Percentiles rank a stretch among this genome's conserved stretches.
Conservation (phyloP, 2,329 filamentous ascomycete species). For the Xylariaceae sp. region DNA sequence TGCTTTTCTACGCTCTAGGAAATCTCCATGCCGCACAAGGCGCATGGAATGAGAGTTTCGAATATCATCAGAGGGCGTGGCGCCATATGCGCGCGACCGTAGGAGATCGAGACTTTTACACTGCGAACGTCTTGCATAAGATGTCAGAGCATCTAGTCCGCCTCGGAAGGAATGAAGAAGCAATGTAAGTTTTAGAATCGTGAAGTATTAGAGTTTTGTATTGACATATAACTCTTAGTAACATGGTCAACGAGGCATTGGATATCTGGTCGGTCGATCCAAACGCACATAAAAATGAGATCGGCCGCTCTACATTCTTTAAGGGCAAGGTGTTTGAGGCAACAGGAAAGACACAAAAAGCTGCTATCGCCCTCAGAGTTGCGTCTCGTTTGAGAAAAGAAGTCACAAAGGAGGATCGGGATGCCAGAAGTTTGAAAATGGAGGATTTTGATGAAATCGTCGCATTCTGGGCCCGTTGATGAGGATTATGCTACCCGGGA, state of each 20-base stretch:
- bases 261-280: neutral
- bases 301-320: neutral
- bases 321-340: neutral
- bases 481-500: no score
- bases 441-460: slow-evolving; percentile 2
- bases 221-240: no score
- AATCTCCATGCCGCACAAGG: slow-evolving; percentile 2
- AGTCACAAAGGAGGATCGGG: neutral
- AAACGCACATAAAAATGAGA: neutral
- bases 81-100: neutral
- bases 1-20: neutral
- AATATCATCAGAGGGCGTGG: neutral
- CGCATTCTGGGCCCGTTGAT: neutral
- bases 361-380: neutral
- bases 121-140: neutral
- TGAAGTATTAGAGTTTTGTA: no score
- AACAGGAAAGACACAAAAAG: neutral
- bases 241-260: neutral
- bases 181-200: slow-evolving; percentile 2
- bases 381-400: neutral
- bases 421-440: neutral
- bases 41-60: neutral
- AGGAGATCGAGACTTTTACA: neutral
- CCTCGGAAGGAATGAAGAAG: neutral
- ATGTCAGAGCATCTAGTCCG: neutral